Evolutionary conservation across 2,329 filamentous ascomycete species (phyloP).

Genomic region (Atkinsonella texensis): DNA sequence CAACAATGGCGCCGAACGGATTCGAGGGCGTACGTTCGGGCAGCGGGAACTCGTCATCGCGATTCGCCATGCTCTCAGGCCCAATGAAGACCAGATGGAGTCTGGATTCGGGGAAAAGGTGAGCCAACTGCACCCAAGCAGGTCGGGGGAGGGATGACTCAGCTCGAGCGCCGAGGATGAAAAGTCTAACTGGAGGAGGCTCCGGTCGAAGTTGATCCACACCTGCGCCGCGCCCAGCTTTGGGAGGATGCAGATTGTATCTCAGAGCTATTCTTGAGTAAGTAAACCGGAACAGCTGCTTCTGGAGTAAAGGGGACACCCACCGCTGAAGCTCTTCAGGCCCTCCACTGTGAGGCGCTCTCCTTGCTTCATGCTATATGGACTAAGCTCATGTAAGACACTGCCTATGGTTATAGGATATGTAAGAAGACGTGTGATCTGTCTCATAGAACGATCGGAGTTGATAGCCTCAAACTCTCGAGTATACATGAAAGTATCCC

Average conservation of each 20-base stretch:
- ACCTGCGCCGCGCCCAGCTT: constrained; percentile 57
- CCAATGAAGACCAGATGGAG: constrained; percentile 92
- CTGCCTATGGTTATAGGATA: constrained; percentile 90
- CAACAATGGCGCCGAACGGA: constrained; percentile 86
- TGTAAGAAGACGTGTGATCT: constrained; percentile 84
- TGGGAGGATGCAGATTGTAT: constrained; percentile 85
- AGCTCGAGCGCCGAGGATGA: constrained; percentile 89
- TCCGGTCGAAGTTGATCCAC: constrained; percentile 73
- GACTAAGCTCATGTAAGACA: constrained; percentile 86
- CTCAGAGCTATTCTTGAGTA: constrained; percentile 52
- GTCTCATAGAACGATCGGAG: constrained; percentile 78
- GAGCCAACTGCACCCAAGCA: constrained; percentile 86
- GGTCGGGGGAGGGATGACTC: constrained; percentile 91
- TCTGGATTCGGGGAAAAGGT: constrained; percentile 84
- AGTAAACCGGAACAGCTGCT: neutral
- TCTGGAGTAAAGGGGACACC: constrained; percentile 19
- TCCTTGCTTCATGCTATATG: constrained; percentile 67
- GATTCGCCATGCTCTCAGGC: constrained; percentile 89
- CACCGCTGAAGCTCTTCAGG: constrained; percentile 86
- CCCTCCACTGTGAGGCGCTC: constrained; percentile 77
- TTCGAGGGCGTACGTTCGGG: constrained; percentile 75
- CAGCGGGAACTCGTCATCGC: constrained; percentile 84
- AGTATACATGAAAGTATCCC: constrained; percentile 94
- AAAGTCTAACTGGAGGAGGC: constrained; percentile 80
- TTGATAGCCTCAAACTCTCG: constrained; percentile 86